phyloP scores from a whole-genome alignment of 1,139 yeast species.

The Candida glucosophila region DNA sequence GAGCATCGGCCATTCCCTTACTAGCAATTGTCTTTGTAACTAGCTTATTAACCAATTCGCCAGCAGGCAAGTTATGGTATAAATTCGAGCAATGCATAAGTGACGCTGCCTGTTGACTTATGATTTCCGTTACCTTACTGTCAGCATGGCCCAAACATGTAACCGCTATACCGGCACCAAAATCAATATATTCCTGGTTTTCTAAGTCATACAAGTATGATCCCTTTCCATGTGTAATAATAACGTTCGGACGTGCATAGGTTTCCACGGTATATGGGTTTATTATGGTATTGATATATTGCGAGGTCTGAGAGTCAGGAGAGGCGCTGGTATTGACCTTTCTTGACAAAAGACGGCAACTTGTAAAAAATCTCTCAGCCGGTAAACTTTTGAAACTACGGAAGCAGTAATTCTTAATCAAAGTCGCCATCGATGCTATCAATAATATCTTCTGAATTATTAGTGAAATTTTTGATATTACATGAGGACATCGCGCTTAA shows the following conservation, averaged over 20 bases:
- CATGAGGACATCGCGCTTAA: too few species aligned
- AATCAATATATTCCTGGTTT: conserved; percentile 73
- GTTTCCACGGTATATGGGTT: conserved; percentile 69
- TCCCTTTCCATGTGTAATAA: conserved; percentile 66
- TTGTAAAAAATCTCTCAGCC: too few species aligned
- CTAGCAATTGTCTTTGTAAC: conserved; percentile 58
- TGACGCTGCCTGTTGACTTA: conserved; percentile 62
- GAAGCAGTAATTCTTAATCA: too few species aligned
- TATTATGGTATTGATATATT: conserved; percentile 27
- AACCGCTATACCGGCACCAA: conserved; percentile 94
- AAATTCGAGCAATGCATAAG: conserved; percentile 81
- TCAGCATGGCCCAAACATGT: conserved; percentile 89
- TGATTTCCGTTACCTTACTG: conserved; percentile 59
- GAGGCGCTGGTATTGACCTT: conserved; percentile 11
- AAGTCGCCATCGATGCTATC: too few species aligned
- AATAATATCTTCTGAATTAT: too few species aligned
- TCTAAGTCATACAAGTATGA: conserved; percentile 70
- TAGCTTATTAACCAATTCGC: conserved; percentile 64
- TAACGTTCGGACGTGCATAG: conserved; percentile 70
- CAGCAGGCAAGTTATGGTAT: conserved; percentile 78
- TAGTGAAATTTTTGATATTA: too few species aligned
- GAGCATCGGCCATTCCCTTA: conserved; percentile 77
- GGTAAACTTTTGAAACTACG: too few species aligned
- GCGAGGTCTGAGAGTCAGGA: conserved; percentile 19
- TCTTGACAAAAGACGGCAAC: too few species aligned